These are phyloP conservation scores for Umbelopsis isabellina DNA, from an alignment of 192 early-diverging fungal species.

Conservation along the genomic window DNA sequence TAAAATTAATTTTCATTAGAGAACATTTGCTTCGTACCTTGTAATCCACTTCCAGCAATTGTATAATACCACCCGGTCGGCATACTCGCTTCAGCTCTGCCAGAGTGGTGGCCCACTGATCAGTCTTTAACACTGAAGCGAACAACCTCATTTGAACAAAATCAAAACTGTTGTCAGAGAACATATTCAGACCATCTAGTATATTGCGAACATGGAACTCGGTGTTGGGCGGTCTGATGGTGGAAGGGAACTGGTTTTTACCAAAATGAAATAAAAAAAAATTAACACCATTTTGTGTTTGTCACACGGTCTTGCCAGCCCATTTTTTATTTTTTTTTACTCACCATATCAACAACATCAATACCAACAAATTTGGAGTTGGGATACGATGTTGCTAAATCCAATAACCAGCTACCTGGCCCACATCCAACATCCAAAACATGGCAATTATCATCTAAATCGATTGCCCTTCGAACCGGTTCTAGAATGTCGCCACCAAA, in stretches of 20 bases:
- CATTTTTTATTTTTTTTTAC: constrained; percentile 10
- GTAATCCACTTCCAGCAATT: constrained; percentile 32
- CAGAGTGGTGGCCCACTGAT: constrained; percentile 24
- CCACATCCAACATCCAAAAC: constrained; percentile 33
- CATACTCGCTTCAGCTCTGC: constrained; percentile 30
- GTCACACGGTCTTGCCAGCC: constrained; percentile 5
- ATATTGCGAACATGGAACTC: constrained; percentile 27
- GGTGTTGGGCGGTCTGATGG: constrained; percentile 30
- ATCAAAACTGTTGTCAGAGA: constrained; percentile 34
- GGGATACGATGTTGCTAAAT: background rate
- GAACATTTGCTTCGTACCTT: constrained; percentile 17
- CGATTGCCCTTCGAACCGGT: background rate
- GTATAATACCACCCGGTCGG: constrained; percentile 34
- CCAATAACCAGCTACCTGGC: constrained; percentile 33
- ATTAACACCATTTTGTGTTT: constrained; percentile 17
- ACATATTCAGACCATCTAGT: constrained; percentile 24
- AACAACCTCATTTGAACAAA: constrained; percentile 37
- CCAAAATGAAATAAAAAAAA: constrained; percentile 20
- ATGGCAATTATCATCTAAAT: constrained; percentile 16
- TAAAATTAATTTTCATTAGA: background rate
- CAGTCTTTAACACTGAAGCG: constrained; percentile 15
- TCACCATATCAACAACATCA: background rate
- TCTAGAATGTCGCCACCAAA: constrained; percentile 22
- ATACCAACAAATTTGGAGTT: constrained; percentile 15
- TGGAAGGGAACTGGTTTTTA: constrained; percentile 24